phyloP scores from a whole-genome alignment of 2,329 filamentous ascomycete species.

The Aspergillus sp. region DNA sequence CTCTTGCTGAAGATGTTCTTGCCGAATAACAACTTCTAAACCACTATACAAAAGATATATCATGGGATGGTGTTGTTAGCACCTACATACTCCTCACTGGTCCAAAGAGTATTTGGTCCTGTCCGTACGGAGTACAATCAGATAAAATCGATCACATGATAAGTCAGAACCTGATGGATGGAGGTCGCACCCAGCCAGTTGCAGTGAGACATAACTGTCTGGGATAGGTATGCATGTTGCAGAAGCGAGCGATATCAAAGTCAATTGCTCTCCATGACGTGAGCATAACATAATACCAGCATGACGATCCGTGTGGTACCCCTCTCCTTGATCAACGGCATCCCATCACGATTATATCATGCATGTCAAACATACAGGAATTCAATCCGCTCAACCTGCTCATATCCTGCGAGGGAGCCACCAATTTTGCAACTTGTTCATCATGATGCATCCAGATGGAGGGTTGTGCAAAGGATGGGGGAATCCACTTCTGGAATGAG shows the following conservation, averaged over 20 bases:
- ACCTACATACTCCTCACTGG: too few relatives aligned
- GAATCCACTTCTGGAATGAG: neutral
- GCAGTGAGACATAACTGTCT: neutral
- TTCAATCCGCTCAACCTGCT: too few relatives aligned
- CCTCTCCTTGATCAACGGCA: neutral
- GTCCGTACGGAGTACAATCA: neutral
- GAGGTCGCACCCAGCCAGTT: neutral
- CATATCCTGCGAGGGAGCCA: too few relatives aligned
- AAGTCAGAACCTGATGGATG: neutral
- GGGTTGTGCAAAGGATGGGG: neutral
- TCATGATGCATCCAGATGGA: too few relatives aligned
- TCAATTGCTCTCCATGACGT: conserved; percentile 1
- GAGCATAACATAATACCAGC: conserved; percentile 1
- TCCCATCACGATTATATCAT: neutral
- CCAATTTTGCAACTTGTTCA: too few relatives aligned
- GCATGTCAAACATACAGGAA: neutral
- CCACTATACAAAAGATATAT: too few relatives aligned
- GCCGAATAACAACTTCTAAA: too few relatives aligned
- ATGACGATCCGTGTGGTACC: neutral
- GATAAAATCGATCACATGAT: neutral
- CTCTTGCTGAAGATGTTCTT: too few relatives aligned
- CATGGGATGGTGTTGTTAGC: too few relatives aligned
- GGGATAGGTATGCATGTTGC: neutral
- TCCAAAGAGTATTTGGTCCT: neutral
- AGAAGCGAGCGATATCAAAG: neutral